Evolutionary conservation across 306 rosid species (phyloP).

Genomic region (Alnus rubra): DNA sequence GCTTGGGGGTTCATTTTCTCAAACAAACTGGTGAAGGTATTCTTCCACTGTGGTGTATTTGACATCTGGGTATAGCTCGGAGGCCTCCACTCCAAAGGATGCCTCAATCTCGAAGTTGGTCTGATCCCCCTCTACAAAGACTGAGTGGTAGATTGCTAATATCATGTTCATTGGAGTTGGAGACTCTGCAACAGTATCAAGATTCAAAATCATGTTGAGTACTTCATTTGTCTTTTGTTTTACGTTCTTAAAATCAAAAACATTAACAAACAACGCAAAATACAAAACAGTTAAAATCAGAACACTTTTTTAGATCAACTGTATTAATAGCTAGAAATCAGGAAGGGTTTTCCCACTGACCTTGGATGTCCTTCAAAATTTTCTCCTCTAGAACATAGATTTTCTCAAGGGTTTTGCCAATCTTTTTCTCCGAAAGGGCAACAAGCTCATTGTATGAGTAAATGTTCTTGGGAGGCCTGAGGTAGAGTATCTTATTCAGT

Average conservation of each 20-base stretch:
- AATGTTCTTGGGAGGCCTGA: slow-evolving; percentile 66
- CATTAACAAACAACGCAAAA: no score
- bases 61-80: slow-evolving; percentile 75
- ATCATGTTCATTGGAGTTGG: slow-evolving; percentile 67
- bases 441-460: slow-evolving; percentile 76
- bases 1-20: neutral
- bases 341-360: slow-evolving; percentile 25
- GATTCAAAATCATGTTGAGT: neutral
- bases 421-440: slow-evolving; percentile 87
- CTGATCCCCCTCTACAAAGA: slow-evolving; percentile 79
- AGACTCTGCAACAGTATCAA: slow-evolving; percentile 47
- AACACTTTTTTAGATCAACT: no score
- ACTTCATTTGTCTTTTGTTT: no score
- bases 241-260: neutral
- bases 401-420: slow-evolving; percentile 70
- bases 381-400: slow-evolving; percentile 64
- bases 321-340: no score
- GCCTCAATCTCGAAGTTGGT: slow-evolving; percentile 80
- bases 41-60: slow-evolving; percentile 81
- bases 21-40: slow-evolving; percentile 65
- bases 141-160: slow-evolving; percentile 63
- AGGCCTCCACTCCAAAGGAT: slow-evolving; percentile 88
- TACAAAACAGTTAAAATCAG: neutral
- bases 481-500: slow-evolving; percentile 74
- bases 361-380: slow-evolving; percentile 71